Evolutionary conservation across 1,139 yeast species (phyloP), one percentile per base, ranked within the genome.

Genomic region (Pichia sp.): DNA sequence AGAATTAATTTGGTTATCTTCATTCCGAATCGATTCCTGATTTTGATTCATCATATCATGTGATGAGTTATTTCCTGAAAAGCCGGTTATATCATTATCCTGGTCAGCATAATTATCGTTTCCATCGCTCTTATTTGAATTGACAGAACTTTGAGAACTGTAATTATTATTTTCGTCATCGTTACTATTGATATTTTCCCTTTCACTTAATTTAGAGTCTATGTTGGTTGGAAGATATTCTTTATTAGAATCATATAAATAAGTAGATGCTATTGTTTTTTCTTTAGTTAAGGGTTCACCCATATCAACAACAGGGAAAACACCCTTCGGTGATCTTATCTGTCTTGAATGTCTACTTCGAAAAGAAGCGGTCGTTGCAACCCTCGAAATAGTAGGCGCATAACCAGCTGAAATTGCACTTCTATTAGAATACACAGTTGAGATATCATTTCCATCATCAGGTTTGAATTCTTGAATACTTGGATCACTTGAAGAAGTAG

Each of bases 221-320:
- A 51, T 47, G 31, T 42, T n/a, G 42, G 52, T 41, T 34, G 47
- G 43, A 34, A 37, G 43, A 35, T 56, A 56, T 8, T 26, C 31
- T 26, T 39, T 34, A 31, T 47, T 1, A 42, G 46, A 11, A 44
- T 51, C 42, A 35, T 46, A 42, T 35, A 37, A 43, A 35, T 55
- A 56, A 8, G 65, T 55, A 30, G 65, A 64, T 27, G 86, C 87
- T 46, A 82, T 79, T 0, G 80, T 67, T 40, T 66, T 64, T 55
- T 82, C 90, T 46, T 74, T 66, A 23, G 62, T 62, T 35, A 74
- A 58, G 2, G 90, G 83, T 7, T 68, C 69, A 0, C 85, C 87
- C 90, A 83, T 82, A 2, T 87, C 92, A 53, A 70, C 69, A 1
- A 84, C 89, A 0, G 94, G 94, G 62, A 83, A 84, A 0, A 82